phyloP scores from a whole-genome alignment of 768 basidiomycete genomes.

The Lentinula edodes region DNA sequence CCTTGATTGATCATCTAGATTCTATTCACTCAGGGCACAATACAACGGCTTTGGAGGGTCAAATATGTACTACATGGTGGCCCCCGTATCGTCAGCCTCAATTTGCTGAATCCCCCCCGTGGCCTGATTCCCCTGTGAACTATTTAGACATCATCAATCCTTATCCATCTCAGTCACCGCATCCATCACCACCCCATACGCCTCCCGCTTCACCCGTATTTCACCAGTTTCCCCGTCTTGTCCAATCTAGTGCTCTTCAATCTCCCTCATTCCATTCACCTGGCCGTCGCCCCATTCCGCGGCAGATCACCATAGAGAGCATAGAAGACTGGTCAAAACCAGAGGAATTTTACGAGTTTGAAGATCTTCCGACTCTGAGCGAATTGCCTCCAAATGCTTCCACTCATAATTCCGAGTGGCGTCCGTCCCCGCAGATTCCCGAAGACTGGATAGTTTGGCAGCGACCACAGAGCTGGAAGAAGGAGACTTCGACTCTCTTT shows the following conservation, averaged over 20 bases:
- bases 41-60: not conserved
- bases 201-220: not conserved
- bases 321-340: not conserved
- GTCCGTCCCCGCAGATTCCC: not conserved
- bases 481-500: not conserved
- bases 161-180: not conserved
- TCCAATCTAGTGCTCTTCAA: not conserved
- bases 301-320: not conserved
- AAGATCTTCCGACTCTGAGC: not conserved
- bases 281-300: not conserved
- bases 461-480: not conserved
- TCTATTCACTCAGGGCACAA: not conserved
- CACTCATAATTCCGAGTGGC: not conserved
- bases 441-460: conserved; percentile 1
- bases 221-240: not conserved
- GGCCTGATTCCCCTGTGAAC: not conserved
- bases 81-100: not conserved
- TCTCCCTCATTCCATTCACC: not conserved
- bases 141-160: not conserved
- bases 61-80: not conserved
- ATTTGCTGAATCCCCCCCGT: not conserved
- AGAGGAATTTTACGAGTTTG: not conserved
- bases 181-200: not conserved
- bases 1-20: not conserved
- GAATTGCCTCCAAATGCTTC: not conserved